These are phyloP conservation scores for Fabrea salina DNA, from an alignment of 169 alveolate species.

Conservation along the genomic window DNA sequence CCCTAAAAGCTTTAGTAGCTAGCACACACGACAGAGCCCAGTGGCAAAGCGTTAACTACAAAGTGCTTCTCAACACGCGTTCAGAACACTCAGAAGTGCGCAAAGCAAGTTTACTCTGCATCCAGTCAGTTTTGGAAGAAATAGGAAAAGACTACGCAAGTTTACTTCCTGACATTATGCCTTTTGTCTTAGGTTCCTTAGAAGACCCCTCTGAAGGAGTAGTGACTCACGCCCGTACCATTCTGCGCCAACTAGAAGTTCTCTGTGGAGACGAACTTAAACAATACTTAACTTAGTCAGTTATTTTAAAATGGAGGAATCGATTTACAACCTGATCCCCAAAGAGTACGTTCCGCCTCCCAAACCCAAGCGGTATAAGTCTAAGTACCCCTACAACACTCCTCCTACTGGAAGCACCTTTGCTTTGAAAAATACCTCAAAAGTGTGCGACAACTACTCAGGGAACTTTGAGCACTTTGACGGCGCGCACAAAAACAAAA, in stretches of 20 bases:
- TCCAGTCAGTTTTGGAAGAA: not conserved
- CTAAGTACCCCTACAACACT: constrained; percentile 68
- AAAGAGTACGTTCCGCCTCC: constrained; percentile 78
- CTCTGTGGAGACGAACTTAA: constrained; percentile 7
- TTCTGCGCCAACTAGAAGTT: not conserved
- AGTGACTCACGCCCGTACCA: not conserved
- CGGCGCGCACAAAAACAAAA: constrained; percentile 71
- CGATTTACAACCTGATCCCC: constrained; percentile 85
- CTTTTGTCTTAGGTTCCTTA: not conserved
- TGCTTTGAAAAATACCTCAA: constrained; percentile 63
- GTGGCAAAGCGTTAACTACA: constrained; percentile 17
- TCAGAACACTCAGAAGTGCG: not conserved
- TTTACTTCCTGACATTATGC: constrained; percentile 10
- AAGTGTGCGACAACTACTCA: constrained; percentile 70
- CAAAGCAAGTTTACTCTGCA: not conserved
- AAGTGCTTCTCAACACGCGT: constrained; percentile 12
- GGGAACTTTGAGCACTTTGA: constrained; percentile 69
- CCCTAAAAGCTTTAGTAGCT: not conserved
- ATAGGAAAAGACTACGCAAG: constrained; percentile 6
- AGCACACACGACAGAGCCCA: not conserved
- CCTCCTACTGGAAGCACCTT: constrained; percentile 86
- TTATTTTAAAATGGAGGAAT: constrained; percentile 64
- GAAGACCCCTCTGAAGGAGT: constrained; percentile 21
- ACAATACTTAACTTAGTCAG: constrained; percentile 6
- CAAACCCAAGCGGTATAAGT: constrained; percentile 65